A percentile compares a stretch with the other conserved stretches of the same genome.
Evolutionary conservation across 2,329 filamentous ascomycete genomes (phyloP).

Genomic region (Aureobasidium sp.): DNA sequence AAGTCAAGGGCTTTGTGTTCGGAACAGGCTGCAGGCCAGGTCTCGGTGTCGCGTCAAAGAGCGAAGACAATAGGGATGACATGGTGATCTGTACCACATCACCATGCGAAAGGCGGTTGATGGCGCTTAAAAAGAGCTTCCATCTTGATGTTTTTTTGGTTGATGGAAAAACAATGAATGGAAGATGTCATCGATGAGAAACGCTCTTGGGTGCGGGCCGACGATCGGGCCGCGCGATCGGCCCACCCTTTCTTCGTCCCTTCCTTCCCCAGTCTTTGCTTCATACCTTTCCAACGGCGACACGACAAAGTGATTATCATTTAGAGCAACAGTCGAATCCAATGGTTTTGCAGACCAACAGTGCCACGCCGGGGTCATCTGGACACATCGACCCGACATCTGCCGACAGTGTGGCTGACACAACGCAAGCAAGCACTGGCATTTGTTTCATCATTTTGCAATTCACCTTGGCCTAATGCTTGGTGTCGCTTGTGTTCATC

Average conservation of each 20-base stretch:
- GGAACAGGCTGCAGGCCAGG: conserved; percentile 35
- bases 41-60: conserved; percentile 21
- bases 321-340: neutral
- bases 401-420: neutral
- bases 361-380: neutral
- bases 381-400: neutral
- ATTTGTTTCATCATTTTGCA: neutral
- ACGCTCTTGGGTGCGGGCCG: neutral
- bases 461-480: neutral
- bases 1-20: conserved; percentile 32
- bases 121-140: neutral
- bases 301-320: neutral
- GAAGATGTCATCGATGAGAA: conserved; percentile 13
- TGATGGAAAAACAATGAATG: neutral
- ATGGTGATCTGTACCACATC: conserved; percentile 9
- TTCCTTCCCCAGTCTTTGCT: neutral
- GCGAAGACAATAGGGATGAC: neutral
- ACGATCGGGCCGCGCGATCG: conserved; percentile 10
- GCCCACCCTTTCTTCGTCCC: neutral
- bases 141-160: neutral
- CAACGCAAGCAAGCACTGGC: neutral
- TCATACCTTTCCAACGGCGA: neutral
- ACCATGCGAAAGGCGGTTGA: neutral
- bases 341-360: neutral
- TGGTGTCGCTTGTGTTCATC: neutral